These are phyloP conservation scores for Anthracocystis walkeri DNA, from an alignment of 1,284 basidiomycete species.

Conservation along the genomic window DNA sequence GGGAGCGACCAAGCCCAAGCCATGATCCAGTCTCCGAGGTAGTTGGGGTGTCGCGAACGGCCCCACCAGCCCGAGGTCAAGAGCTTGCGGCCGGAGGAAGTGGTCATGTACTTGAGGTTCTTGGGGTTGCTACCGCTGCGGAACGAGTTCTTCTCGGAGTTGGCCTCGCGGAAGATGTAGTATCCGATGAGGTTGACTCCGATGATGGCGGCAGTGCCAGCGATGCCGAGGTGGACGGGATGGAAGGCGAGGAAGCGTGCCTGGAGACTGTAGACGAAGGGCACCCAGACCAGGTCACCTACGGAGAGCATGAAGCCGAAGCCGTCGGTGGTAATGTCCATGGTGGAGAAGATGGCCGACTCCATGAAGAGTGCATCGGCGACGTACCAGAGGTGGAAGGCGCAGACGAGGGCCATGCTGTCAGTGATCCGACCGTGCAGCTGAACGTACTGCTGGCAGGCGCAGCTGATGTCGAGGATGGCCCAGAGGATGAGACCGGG, in stretches of 20 bases:
- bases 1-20: constrained; percentile 93
- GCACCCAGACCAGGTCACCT: constrained; percentile 94
- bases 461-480: constrained; percentile 89
- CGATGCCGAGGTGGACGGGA: constrained; percentile 81
- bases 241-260: constrained; percentile 92
- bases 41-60: constrained; percentile 83
- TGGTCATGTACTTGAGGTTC: constrained; percentile 86
- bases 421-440: constrained; percentile 82
- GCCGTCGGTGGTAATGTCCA: constrained; percentile 98
- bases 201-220: constrained; percentile 77
- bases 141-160: constrained; percentile 96
- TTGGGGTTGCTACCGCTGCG: constrained; percentile 93
- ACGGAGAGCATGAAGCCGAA: constrained; percentile 98
- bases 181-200: constrained; percentile 82
- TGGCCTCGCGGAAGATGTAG: constrained; percentile 89
- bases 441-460: constrained; percentile 87
- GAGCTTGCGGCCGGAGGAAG: constrained; percentile 87
- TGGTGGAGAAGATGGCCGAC: constrained; percentile 86
- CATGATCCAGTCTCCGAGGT: constrained; percentile 85
- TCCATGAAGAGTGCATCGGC: constrained; percentile 74
- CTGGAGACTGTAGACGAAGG: constrained; percentile 93
- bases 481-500: constrained; percentile 96
- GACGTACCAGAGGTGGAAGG: constrained; percentile 90
- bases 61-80: constrained; percentile 99
- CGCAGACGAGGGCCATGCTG: constrained; percentile 88